phyloP scores from a whole-genome alignment of 148 eudicot species.

The Cornus controversa region DNA sequence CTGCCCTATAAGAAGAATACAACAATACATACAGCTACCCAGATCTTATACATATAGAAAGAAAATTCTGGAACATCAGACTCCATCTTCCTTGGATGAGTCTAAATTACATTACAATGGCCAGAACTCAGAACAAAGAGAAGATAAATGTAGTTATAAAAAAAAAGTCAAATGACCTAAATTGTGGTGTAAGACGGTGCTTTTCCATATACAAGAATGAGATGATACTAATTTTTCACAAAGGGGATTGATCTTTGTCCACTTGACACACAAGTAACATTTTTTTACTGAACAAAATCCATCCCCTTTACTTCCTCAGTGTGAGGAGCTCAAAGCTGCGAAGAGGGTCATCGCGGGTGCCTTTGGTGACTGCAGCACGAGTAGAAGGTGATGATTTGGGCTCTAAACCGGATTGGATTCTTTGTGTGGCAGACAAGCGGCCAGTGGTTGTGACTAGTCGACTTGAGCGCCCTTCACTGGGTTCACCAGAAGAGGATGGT shows the following conservation, averaged over 20 bases:
- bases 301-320: constrained; percentile 52
- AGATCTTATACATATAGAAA: not conserved
- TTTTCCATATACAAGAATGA: constrained; percentile 15
- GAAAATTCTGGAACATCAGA: not conserved
- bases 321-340: constrained; percentile 91
- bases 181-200: constrained; percentile 3
- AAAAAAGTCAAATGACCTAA: constrained; percentile 1
- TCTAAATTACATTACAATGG: constrained; percentile 7
- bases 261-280: not conserved
- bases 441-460: constrained; percentile 45
- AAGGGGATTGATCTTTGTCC: not conserved
- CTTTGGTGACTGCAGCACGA: constrained; percentile 53
- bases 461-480: constrained; percentile 33
- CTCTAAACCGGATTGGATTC: constrained; percentile 48
- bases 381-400: constrained; percentile 50
- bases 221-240: not conserved
- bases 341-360: constrained; percentile 67
- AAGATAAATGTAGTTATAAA: too few relatives aligned
- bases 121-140: too few relatives aligned
- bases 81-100: constrained; percentile 20
- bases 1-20: too few relatives aligned
- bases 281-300: not conserved
- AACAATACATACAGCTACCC: not conserved
- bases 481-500: constrained; percentile 42
- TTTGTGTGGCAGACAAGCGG: constrained; percentile 50